Conservation (phyloP, 176 grass and related monocot genomes). For the Poa annua region DNA sequence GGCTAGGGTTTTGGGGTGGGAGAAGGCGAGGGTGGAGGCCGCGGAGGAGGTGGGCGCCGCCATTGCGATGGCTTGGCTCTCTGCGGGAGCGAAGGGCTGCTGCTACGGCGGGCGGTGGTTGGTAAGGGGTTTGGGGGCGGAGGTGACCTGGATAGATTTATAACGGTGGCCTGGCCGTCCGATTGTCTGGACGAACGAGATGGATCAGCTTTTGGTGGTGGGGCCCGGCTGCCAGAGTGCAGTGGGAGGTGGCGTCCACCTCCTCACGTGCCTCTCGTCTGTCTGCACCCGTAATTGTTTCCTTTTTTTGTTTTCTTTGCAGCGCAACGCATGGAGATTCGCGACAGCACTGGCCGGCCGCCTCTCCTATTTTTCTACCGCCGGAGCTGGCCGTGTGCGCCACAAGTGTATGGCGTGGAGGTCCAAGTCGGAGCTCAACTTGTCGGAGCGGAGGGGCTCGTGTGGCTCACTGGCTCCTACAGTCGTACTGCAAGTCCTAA, state of each 20-base stretch:
- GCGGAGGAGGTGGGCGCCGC: slow-evolving; percentile 56
- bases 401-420: too few relatives aligned
- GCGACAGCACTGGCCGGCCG: too few relatives aligned
- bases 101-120: not conserved
- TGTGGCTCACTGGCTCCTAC: too few relatives aligned
- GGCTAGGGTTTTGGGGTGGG: slow-evolving; percentile 62
- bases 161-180: slow-evolving; percentile 13
- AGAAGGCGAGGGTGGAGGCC: slow-evolving; percentile 42
- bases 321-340: too few relatives aligned
- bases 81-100: not conserved
- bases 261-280: not conserved
- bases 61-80: slow-evolving; percentile 53
- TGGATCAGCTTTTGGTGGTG: not conserved
- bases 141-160: not conserved
- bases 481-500: too few relatives aligned
- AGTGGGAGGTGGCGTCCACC: not conserved
- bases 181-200: not conserved
- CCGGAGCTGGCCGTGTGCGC: too few relatives aligned
- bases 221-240: not conserved
- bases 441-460: too few relatives aligned
- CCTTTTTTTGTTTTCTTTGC: too few relatives aligned
- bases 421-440: too few relatives aligned
- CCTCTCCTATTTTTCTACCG: too few relatives aligned
- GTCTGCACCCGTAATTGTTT: too few relatives aligned
- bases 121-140: not conserved